Percentiles rank a stretch among this genome's conserved stretches.
Evolutionary conservation across 2,329 filamentous ascomycete species (phyloP).

Genomic region (Penicillium italicum): DNA sequence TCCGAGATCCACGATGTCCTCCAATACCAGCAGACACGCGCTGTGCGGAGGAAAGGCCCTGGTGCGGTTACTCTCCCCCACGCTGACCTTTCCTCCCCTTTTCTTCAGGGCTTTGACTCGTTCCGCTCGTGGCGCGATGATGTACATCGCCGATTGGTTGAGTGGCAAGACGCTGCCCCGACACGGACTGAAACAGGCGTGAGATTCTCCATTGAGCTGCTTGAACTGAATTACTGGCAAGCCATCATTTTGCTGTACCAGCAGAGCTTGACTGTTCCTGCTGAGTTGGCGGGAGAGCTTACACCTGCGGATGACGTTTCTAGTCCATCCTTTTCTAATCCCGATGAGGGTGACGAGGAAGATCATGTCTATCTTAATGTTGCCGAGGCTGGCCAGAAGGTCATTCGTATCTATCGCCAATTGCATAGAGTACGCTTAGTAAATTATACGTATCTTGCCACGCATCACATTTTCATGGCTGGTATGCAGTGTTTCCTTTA

Average conservation of each 20-base stretch:
- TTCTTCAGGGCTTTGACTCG: slow-evolving; percentile 75
- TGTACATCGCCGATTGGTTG: slow-evolving; percentile 74
- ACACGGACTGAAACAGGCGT: slow-evolving; percentile 77
- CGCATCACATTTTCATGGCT: slow-evolving; percentile 95
- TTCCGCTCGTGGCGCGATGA: slow-evolving; percentile 87
- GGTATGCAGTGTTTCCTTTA: slow-evolving; percentile 50
- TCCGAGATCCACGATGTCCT: slow-evolving; percentile 93
- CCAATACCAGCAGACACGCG: slow-evolving; percentile 84
- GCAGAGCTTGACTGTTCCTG: slow-evolving; percentile 81
- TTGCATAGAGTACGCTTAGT: slow-evolving; percentile 83
- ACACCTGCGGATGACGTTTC: slow-evolving; percentile 57
- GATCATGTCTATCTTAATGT: slow-evolving; percentile 92
- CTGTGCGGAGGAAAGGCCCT: slow-evolving; percentile 64
- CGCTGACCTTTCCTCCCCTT: slow-evolving; percentile 76
- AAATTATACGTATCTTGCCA: slow-evolving; percentile 93
- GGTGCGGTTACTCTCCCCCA: slow-evolving; percentile 69
- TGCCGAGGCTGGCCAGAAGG: slow-evolving; percentile 89
- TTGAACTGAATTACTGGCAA: slow-evolving; percentile 97
- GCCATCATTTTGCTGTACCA: slow-evolving; percentile 93
- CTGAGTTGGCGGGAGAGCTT: slow-evolving; percentile 76
- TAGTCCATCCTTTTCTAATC: slow-evolving; percentile 50
- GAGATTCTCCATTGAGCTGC: slow-evolving; percentile 80
- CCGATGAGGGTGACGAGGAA: slow-evolving; percentile 63
- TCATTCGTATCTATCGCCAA: slow-evolving; percentile 84
- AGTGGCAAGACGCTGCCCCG: slow-evolving; percentile 84